Evolutionary conservation across 2,329 filamentous ascomycete genomes (phyloP).

Genomic region (Phaeoacremonium minimum): DNA sequence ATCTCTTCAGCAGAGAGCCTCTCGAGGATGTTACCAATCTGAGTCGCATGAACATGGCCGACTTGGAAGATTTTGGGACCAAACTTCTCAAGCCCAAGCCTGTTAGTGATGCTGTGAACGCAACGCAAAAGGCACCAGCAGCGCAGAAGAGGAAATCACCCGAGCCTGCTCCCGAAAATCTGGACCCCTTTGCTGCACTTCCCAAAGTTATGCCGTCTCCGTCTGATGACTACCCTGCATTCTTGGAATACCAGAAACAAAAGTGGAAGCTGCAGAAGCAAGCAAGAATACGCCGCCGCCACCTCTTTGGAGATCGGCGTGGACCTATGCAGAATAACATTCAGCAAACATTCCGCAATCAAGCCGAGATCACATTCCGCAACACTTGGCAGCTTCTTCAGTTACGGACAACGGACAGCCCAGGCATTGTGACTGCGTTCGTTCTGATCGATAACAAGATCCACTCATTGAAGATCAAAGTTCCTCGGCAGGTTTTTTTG

Average conservation of each 20-base stretch:
- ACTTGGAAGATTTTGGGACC: slow-evolving; percentile 79
- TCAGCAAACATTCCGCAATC: slow-evolving; percentile 76
- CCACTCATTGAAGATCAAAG: slow-evolving; percentile 81
- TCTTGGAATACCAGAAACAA: slow-evolving; percentile 91
- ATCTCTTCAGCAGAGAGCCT: slow-evolving; percentile 74
- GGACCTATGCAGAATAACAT: slow-evolving; percentile 61
- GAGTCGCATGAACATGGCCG: slow-evolving; percentile 49
- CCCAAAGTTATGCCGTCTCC: slow-evolving; percentile 82
- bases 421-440: slow-evolving; percentile 82
- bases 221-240: slow-evolving; percentile 80
- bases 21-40: slow-evolving; percentile 69
- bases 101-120: slow-evolving; percentile 45
- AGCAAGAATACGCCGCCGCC: slow-evolving; percentile 76
- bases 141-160: slow-evolving; percentile 70
- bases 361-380: slow-evolving; percentile 84
- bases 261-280: slow-evolving; percentile 99
- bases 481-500: slow-evolving; percentile 84
- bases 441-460: slow-evolving; percentile 93
- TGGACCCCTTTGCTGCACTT: slow-evolving; percentile 77
- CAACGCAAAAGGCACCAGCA: slow-evolving; percentile 49
- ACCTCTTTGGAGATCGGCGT: slow-evolving; percentile 86
- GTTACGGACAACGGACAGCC: slow-evolving; percentile 74
- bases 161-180: slow-evolving; percentile 56
- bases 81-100: slow-evolving; percentile 64
- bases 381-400: slow-evolving; percentile 95